phyloP scores from a whole-genome alignment of 176 grass and related monocot species.

The Carex myosuroides region DNA sequence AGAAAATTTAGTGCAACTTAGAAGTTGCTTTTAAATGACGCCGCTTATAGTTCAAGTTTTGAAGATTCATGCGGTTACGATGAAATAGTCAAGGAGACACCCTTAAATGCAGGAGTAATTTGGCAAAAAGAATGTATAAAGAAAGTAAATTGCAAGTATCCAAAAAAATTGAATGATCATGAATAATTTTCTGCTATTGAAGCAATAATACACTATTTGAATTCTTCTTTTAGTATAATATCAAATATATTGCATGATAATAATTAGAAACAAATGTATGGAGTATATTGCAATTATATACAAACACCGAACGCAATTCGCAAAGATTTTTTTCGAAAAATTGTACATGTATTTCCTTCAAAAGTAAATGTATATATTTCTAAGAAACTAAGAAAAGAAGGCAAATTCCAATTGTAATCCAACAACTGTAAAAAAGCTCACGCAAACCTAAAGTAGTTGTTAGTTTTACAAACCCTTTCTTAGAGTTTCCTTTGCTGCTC shows the following conservation, averaged over 20 bases:
- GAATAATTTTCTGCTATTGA: neutral
- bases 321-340: conserved; percentile 6
- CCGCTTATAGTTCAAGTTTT: neutral
- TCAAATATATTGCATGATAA: neutral
- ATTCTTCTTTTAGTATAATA: neutral
- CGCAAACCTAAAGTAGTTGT: neutral
- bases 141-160: conserved; percentile 1
- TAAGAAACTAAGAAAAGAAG: neutral
- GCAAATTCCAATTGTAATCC: neutral
- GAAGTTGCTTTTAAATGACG: neutral
- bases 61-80: neutral
- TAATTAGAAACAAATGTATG: neutral
- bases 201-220: neutral
- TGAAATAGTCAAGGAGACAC: neutral
- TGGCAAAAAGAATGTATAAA: neutral
- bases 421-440: neutral
- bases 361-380: neutral
- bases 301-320: neutral
- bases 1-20: neutral
- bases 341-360: neutral
- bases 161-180: neutral
- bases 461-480: neutral
- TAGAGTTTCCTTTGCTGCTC: neutral
- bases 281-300: neutral
- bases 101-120: neutral